Base-by-base conservation (phyloP, 768 basidiomycete species). In the Podaxis carcinomalis region DNA sequence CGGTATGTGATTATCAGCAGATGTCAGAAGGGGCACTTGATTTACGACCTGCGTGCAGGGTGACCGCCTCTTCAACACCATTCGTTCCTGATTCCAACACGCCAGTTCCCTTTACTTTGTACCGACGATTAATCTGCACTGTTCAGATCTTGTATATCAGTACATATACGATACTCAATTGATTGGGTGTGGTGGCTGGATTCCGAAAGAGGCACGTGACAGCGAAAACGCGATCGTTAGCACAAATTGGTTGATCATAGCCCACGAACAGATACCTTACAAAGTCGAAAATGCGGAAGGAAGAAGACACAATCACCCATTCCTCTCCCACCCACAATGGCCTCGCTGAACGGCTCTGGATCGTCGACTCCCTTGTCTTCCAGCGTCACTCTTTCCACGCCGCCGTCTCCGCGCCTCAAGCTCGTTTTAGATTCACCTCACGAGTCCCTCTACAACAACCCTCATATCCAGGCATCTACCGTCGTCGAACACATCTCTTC, bases 1-100 rank as follows among this genome's bases (percentile, higher is more conserved):
- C 92, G 25, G 93, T 92, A 68, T 70, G 90, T 80, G 14, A 14
- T 46, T 46, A 27, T n/a, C 32, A 21, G n/a, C 6, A 16, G 53
- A n/a, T 0, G n/a, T 47, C 21, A 27, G 10, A 50, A 36, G 32
- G 5, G 36, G 19, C 5, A 19, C 5, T 28, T 25, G 11, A 35
- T 21, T 55, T 28, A 19, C 32, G 50, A 46, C 51, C n/a, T 19
- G 36, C 19, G 39, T n/a, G n/a, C 65, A 94, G 91, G 93, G 93
- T 1, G 93, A 95, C 67, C 87, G 93, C 9, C 72, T 93, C 62
- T 93, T 90, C 77, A 89, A 89, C 68, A 93, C 93, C 0, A 67
- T 85, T n/a, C 77, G 75, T 23, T 64, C 70, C 52, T 82, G 70
- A 68, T 14, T n/a, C 6, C 16, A 13, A 19, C 28, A 32, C 28